These are phyloP conservation scores for Erysimum pusillum DNA, from an alignment of 441 rosid species.

Conservation along the genomic window DNA sequence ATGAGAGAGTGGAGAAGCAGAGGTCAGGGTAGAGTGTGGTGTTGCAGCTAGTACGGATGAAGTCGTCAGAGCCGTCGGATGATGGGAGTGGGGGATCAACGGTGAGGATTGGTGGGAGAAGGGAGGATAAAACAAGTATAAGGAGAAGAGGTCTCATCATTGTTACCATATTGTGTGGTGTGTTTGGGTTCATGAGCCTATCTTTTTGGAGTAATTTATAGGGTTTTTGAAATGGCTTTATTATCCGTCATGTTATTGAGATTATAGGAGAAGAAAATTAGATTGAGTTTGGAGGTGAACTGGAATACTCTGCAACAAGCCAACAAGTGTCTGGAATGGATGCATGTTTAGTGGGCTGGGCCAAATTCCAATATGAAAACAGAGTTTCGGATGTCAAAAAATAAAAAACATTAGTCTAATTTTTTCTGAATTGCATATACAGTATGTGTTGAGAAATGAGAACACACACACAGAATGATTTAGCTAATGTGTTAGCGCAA, in stretches of 20 bases:
- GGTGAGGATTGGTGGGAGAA: slow-evolving; percentile 46
- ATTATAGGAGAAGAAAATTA: background rate
- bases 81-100: slow-evolving; percentile 33
- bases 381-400: background rate
- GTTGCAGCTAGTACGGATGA: slow-evolving; percentile 72
- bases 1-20: slow-evolving; percentile 71
- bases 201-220: slow-evolving; percentile 24
- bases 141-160: slow-evolving; percentile 21
- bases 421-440: background rate
- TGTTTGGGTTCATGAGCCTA: slow-evolving; percentile 19
- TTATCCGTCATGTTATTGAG: background rate
- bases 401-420: too few species aligned
- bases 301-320: background rate
- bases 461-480: background rate
- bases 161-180: slow-evolving; percentile 38
- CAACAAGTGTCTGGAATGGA: too few species aligned
- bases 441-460: background rate
- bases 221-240: slow-evolving; percentile 12
- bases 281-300: background rate
- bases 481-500: background rate
- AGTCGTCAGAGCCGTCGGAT: slow-evolving; percentile 55
- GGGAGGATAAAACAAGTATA: slow-evolving; percentile 30
- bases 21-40: slow-evolving; percentile 77
- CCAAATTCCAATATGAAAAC: background rate
- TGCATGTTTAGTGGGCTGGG: background rate